Evolutionary conservation across 148 eudicot genomes (phyloP).

Genomic region (Dianthus caryophyllus): DNA sequence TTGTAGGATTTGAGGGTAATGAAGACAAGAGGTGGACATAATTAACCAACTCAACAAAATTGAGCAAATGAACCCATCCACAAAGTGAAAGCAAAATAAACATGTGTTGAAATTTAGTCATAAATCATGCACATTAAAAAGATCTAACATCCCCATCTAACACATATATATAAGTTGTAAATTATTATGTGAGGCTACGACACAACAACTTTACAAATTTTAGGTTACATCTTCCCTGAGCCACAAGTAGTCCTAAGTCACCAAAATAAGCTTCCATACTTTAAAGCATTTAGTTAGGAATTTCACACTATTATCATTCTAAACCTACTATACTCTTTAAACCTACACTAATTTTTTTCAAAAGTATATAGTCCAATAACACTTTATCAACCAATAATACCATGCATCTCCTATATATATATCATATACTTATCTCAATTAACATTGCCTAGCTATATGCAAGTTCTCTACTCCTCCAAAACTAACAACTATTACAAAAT

Average conservation of each 20-base stretch:
- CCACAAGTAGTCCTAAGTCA: not conserved
- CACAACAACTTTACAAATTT: no score
- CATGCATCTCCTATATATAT: slow-evolving; percentile 8
- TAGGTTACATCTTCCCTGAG: not conserved
- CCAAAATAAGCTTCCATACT: not conserved
- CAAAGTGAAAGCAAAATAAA: no score
- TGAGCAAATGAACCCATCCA: no score
- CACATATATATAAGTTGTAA: no score
- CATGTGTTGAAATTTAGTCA: no score
- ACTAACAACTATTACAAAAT: not conserved
- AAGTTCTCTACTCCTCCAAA: not conserved
- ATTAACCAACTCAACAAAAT: no score
- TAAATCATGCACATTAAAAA: no score
- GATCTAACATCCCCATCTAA: not conserved
- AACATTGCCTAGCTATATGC: not conserved
- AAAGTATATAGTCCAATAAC: not conserved
- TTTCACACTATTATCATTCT: not conserved
- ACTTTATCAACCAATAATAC: slow-evolving; percentile 7
- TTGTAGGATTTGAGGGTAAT: no score
- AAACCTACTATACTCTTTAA: slow-evolving; percentile 10
- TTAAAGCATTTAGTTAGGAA: slow-evolving; percentile 15
- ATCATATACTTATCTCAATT: not conserved
- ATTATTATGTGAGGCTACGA: no score
- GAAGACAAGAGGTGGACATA: no score
- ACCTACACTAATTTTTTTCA: not conserved